Evolutionary conservation across 768 basidiomycete species (phyloP).

Genomic region (Hortiboletus campestris): DNA sequence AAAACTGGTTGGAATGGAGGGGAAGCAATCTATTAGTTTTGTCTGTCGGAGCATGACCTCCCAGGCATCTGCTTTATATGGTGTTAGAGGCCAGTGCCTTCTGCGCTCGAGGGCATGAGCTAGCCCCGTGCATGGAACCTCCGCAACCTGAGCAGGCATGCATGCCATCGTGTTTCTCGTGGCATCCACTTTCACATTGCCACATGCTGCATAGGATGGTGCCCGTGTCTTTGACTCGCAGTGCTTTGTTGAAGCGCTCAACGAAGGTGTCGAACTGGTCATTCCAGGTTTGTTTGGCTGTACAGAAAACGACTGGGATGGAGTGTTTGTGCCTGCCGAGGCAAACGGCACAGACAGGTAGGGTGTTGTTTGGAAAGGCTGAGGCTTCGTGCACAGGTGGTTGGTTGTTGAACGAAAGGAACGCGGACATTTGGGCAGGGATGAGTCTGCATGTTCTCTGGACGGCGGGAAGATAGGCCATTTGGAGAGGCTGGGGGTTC

Average conservation of each 20-base stretch:
- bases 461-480: background rate
- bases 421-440: background rate
- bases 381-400: too few relatives aligned
- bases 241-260: too few relatives aligned
- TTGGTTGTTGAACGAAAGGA: background rate
- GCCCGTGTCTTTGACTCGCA: too few relatives aligned
- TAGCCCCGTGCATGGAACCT: too few relatives aligned
- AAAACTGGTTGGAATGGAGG: background rate
- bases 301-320: background rate
- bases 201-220: too few relatives aligned
- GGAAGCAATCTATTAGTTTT: background rate
- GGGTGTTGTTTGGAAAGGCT: background rate
- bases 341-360: background rate
- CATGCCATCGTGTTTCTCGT: background rate
- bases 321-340: background rate
- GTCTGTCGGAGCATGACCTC: rapidly evolving
- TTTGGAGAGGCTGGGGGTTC: background rate
- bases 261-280: too few relatives aligned
- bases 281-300: background rate
- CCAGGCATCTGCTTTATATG: too few relatives aligned
- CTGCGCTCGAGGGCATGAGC: too few relatives aligned
- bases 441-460: background rate
- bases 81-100: too few relatives aligned
- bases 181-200: too few relatives aligned
- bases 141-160: too few relatives aligned